phyloP scores from a whole-genome alignment of 768 basidiomycete species.

The Thelephora aurantiotincta region DNA sequence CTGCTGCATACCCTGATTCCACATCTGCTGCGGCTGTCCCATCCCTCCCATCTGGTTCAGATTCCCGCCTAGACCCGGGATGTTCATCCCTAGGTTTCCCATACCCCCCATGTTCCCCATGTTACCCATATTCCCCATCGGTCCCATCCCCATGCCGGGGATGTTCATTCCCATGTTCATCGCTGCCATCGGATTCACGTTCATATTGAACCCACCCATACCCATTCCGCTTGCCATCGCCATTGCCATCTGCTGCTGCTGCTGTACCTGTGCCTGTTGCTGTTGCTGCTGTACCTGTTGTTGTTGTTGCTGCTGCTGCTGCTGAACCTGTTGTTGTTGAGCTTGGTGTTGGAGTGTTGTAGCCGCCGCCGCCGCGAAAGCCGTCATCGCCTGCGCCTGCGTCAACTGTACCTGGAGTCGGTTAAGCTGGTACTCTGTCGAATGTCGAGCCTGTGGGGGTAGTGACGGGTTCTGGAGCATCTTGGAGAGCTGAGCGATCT shows the following conservation, averaged over 20 bases:
- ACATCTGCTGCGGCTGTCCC: constrained; percentile 24
- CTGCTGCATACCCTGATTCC: constrained; percentile 49
- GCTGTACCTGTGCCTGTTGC: constrained; percentile 18
- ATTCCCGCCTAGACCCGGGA: constrained; percentile 5
- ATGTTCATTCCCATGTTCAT: constrained; percentile 20
- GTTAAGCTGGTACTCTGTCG: constrained; percentile 73
- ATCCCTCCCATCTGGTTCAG: not conserved
- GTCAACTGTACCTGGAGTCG: constrained; percentile 67
- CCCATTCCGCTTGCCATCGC: constrained; percentile 5
- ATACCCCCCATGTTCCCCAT: no score
- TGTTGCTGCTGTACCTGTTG: constrained; percentile 19
- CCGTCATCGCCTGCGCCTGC: constrained; percentile 44
- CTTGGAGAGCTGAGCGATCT: constrained; percentile 64
- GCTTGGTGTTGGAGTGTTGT: constrained; percentile 16
- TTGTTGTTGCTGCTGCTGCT: constrained; percentile 32
- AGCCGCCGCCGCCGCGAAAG: constrained; percentile 43
- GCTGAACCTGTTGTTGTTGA: constrained; percentile 25
- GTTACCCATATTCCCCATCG: no score
- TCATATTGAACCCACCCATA: not conserved
- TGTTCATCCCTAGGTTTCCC: constrained; percentile 5
- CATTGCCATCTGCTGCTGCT: constrained; percentile 13
- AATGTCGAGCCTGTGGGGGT: constrained; percentile 57
- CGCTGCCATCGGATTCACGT: constrained; percentile 18
- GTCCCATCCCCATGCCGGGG: no score
- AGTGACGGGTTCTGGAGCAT: constrained; percentile 72